Percentiles rank a stretch among this genome's conserved stretches.
These are phyloP conservation scores for Aspergillus phoenicis DNA, from an alignment of 2,329 filamentous ascomycete species.

Conservation along the genomic window DNA sequence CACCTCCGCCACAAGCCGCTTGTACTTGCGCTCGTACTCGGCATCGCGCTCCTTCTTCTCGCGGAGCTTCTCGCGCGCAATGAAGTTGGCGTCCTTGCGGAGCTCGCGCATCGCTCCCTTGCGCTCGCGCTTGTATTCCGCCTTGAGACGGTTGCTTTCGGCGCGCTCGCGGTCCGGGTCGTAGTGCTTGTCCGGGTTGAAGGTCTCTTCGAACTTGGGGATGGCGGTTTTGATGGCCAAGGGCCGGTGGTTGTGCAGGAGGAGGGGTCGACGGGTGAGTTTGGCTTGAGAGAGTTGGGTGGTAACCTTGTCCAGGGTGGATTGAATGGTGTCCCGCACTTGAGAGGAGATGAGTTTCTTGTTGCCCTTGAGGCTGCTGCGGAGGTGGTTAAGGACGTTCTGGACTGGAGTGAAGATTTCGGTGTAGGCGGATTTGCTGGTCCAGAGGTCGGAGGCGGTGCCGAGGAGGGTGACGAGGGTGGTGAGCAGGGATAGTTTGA, in stretches of 20 bases:
- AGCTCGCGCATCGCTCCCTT: conserved; percentile 95
- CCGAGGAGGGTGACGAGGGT: conserved; percentile 68
- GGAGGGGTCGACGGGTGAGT: conserved; percentile 72
- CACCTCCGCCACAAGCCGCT: conserved; percentile 87
- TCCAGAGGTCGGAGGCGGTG: conserved; percentile 72
- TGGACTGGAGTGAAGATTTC: conserved; percentile 74
- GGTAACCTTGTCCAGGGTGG: conserved; percentile 40
- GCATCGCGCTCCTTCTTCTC: conserved; percentile 92
- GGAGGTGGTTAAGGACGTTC: conserved; percentile 63
- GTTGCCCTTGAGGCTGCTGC: conserved; percentile 55
- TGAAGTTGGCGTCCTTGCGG: conserved; percentile 91
- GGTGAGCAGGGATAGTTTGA: conserved; percentile 63
- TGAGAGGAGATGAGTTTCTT: conserved; percentile 50
- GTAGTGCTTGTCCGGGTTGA: conserved; percentile 95
- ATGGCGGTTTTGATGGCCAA: conserved; percentile 84
- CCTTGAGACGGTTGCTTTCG: conserved; percentile 79
- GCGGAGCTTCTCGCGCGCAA: conserved; percentile 84
- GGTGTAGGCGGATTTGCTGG: conserved; percentile 69
- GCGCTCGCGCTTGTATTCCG: conserved; percentile 90
- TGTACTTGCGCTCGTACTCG: conserved; percentile 96
- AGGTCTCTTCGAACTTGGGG: conserved; percentile 94
- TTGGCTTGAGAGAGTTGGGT: conserved; percentile 59
- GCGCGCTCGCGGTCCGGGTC: conserved; percentile 90
- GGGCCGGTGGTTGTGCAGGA: conserved; percentile 85
- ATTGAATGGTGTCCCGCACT: conserved; percentile 33